These are phyloP conservation scores for Pleurotus eryngii DNA, from an alignment of 768 basidiomycete genomes.

Conservation along the genomic window DNA sequence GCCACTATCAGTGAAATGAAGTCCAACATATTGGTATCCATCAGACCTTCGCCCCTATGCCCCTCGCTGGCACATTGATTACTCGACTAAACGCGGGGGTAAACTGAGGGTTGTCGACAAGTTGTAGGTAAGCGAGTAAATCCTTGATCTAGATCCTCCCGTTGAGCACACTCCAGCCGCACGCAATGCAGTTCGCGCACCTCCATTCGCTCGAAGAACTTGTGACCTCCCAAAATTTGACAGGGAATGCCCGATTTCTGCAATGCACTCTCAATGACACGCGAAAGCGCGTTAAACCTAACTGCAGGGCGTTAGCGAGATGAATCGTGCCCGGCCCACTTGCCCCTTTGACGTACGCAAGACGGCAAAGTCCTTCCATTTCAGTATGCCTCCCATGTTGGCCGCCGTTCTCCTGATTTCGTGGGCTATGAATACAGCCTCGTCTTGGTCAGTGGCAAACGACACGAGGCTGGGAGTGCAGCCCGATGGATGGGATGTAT, in stretches of 20 bases:
- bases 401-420: constrained; percentile 81
- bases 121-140: constrained; percentile 75
- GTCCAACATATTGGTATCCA: no score
- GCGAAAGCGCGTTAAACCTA: constrained; percentile 77
- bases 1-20: neutral
- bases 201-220: constrained; percentile 85
- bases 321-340: neutral
- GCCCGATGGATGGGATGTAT: constrained; percentile 64
- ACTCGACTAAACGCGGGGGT: constrained; percentile 69
- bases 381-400: constrained; percentile 64
- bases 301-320: constrained; percentile 39
- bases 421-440: constrained; percentile 67
- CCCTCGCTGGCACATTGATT: constrained; percentile 67
- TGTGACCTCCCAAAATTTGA: constrained; percentile 73
- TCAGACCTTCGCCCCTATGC: constrained; percentile 74
- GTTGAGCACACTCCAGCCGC: no score
- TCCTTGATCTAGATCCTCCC: constrained; percentile 62
- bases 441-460: constrained; percentile 54
- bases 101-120: constrained; percentile 70
- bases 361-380: constrained; percentile 79
- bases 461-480: constrained; percentile 53
- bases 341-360: constrained; percentile 48
- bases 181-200: constrained; percentile 27
- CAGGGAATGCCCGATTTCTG: constrained; percentile 79
- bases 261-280: constrained; percentile 69